Base-by-base conservation (phyloP, 179 eudicot species). In the Vitellaria paradoxa region DNA sequence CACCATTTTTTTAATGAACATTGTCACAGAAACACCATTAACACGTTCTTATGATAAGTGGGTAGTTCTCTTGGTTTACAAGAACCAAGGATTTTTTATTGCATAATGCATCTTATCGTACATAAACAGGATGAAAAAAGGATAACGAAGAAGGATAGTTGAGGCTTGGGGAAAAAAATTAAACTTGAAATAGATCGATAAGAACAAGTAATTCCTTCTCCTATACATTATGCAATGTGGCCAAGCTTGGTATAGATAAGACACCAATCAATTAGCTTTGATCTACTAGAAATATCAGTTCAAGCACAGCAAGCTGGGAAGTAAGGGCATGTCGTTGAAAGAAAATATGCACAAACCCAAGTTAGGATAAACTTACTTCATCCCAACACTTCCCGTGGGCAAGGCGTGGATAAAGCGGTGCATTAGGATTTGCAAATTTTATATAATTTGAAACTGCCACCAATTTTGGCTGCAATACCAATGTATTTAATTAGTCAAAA, bases 401-500 rank as follows among this genome's bases (percentile, higher is more conserved):
- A 84, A 95, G 93, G 45, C 97, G 97, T 8, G 99, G 97, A 77
- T 93, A 93, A 24, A 93, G 87, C 0, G 99, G 99, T 23, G 97
- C 99, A 81, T 91, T 93, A 10, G 97, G 99, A 81, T 91, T 86
- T 55, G 74, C 81, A 83, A 95, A 95, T 49, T 89, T 73, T 82
- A 93, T 76, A 53, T 66, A 59, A 77, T 89, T 87, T 67, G 99
- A 95, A 68, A 90, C 87, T 46, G 92, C 92, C 79, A 91, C 84
- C 79, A 95, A 70, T 66, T 86, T 87, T 78, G 97, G 97, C 99
- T 95, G 93, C 82, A 85, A 47, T 13, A 23, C 61, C 42, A 62
- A 76, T 55, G 66, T 18, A 17, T 10, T 7, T 23, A 42, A 76
- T 61, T 13, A 55, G 68, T 61, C 15, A 20, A n/a, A 18, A 72